These are phyloP conservation scores for Fusarium mangiferae DNA, from an alignment of 2,329 filamentous ascomycete genomes.

Conservation along the genomic window DNA sequence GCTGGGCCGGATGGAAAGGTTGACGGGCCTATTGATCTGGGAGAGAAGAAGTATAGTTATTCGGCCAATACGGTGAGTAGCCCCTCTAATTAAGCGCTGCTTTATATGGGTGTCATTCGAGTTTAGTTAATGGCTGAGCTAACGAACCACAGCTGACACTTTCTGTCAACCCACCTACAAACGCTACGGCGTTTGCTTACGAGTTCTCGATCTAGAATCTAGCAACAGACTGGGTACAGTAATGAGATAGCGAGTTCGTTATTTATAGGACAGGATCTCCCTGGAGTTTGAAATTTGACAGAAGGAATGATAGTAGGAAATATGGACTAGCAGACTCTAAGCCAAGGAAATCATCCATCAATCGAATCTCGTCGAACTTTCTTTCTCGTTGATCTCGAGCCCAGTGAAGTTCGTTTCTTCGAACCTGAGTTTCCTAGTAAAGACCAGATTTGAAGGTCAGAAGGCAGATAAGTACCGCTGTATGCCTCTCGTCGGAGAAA, in stretches of 20 bases:
- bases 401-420: not conserved
- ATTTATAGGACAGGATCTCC: accelerated
- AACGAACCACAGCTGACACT: not conserved
- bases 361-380: not conserved
- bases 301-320: accelerated
- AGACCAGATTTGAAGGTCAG: not conserved
- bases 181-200: not conserved
- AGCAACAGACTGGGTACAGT: too few relatives aligned
- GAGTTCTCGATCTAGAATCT: not conserved
- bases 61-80: not conserved
- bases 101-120: too few relatives aligned
- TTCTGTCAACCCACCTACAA: not conserved
- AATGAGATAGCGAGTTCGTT: not conserved
- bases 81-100: too few relatives aligned
- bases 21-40: not conserved
- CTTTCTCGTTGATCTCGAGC: not conserved
- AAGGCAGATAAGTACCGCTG: not conserved
- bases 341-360: not conserved
- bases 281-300: accelerated
- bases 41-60: not conserved
- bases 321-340: not conserved
- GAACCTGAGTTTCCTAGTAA: not conserved
- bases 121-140: not conserved
- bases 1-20: not conserved
- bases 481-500: not conserved